These are phyloP conservation scores for Theobroma grandiflorum DNA, from an alignment of 441 rosid genomes.

Conservation along the genomic window DNA sequence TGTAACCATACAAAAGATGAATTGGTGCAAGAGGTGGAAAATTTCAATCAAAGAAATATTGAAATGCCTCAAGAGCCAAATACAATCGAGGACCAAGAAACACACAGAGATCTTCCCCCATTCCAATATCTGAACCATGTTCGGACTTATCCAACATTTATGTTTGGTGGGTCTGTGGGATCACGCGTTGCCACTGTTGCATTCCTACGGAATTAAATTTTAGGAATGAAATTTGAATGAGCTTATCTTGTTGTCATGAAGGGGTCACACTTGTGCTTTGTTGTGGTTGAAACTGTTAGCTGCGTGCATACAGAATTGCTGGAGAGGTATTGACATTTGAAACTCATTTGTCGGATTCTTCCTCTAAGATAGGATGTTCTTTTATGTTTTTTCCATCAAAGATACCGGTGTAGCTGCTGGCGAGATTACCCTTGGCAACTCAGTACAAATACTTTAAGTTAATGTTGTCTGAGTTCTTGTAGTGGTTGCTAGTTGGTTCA, in stretches of 20 bases:
- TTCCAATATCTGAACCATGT: conserved; percentile 83
- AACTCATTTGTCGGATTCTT: conserved; percentile 9
- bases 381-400: conserved; percentile 4
- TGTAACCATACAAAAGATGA: conserved; percentile 89
- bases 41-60: conserved; percentile 60
- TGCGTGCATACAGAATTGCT: background rate
- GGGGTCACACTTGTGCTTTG: conserved; percentile 20
- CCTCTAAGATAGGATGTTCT: background rate
- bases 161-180: conserved; percentile 85
- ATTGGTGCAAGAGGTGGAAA: conserved; percentile 76
- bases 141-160: conserved; percentile 83
- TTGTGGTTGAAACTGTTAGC: background rate
- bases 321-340: conserved; percentile 8
- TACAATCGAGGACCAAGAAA: conserved; percentile 45
- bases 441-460: background rate
- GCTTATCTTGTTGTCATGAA: background rate
- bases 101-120: conserved; percentile 40
- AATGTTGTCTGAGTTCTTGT: too few relatives aligned
- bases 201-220: conserved; percentile 66
- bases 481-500: too few relatives aligned
- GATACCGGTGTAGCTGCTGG: background rate
- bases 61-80: conserved; percentile 43
- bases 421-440: background rate
- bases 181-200: conserved; percentile 94
- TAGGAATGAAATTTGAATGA: background rate